Evolutionary conservation across 2,329 filamentous ascomycete genomes (phyloP), one percentile per base, ranked within the genome.

Genomic region (Fusarium heterosporum): DNA sequence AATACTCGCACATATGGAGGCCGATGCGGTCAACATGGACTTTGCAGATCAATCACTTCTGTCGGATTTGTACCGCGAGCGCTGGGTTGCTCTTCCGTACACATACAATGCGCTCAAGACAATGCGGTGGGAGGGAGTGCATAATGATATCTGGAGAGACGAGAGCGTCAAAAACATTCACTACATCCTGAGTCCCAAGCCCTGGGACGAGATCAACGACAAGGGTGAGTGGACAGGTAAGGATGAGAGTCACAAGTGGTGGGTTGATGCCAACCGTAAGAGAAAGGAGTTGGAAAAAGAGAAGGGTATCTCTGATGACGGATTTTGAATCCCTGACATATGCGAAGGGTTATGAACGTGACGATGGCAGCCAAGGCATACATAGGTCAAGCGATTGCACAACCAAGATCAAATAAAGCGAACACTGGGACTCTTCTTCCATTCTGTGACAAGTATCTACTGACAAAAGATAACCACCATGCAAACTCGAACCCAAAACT

Each of bases 81-180:
- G 85, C 32, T 89, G 87, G 87, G 83, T 85, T 13, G 74, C 84
- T 8, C 78, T 89, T 69, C 85, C 86, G 2, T 89, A 89, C 69
- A 77, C 83, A 14, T 89, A 89, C 74, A 89, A 89, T 67, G 87
- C 85, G 11, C 81, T 89, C 63, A 89, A 89, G 82, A 88, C 87
- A 16, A 62, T 89, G 78, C 77, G 85, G 16, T 81, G 81, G 78
- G 70, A 78, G 16, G 80, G 78, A 13, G 85, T 88, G 29, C 87
- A 89, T 70, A 75, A 77, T 28, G 72, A 77, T 55, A 85, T 89
- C 56, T 89, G 87, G 87, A 76, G 79, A 12, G 87, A 89, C 68
- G 83, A 83, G 17, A 73, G 77, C 39, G 84, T 89, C 48, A 88
- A 87, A 79, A 88, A 87, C 68, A 75, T 89, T 8, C 87, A 89